These are phyloP conservation scores for Debaryomyces maramus DNA, from an alignment of 805 yeast genomes.

Conservation along the genomic window DNA sequence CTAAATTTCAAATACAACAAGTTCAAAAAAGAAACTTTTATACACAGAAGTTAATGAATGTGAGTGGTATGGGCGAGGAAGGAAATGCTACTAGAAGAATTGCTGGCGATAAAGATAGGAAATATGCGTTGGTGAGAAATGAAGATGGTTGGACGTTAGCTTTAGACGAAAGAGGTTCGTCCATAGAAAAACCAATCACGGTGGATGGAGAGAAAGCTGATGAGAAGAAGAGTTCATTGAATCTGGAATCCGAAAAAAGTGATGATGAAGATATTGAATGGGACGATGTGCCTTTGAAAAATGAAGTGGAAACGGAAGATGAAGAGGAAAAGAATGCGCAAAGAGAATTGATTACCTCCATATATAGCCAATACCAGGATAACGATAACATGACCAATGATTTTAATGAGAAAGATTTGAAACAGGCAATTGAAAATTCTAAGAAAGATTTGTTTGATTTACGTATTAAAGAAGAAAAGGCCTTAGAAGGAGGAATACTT, in stretches of 20 bases:
- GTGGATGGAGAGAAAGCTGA: constrained; percentile 44
- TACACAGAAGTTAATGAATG: constrained; percentile 83
- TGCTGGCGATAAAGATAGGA: constrained; percentile 79
- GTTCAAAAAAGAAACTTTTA: constrained; percentile 88
- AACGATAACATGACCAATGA: constrained; percentile 5
- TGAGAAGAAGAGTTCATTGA: constrained; percentile 1
- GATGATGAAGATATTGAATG: constrained; percentile 54
- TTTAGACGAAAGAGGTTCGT: constrained; percentile 46
- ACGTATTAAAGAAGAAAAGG: constrained; percentile 25
- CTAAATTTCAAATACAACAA: constrained; percentile 88
- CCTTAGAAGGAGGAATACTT: constrained; percentile 2
- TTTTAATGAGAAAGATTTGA: constrained; percentile 34
- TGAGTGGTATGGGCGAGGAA: constrained; percentile 73
- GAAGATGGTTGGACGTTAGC: constrained; percentile 85
- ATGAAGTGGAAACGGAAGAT: constrained; percentile 19
- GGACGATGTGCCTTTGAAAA: constrained; percentile 65
- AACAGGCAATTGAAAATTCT: constrained; percentile 48
- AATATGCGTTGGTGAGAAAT: constrained; percentile 71
- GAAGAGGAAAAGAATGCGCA: constrained; percentile 28
- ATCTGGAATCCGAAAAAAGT: constrained; percentile 3
- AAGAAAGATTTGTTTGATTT: constrained; percentile 39
- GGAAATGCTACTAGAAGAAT: constrained; percentile 56
- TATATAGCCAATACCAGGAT: constrained; percentile 31
- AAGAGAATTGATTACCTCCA: constrained; percentile 35
- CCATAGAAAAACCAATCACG: constrained; percentile 47